phyloP scores from a whole-genome alignment of 495 filamentous ascomycete genomes.

The Tuber borchii region DNA sequence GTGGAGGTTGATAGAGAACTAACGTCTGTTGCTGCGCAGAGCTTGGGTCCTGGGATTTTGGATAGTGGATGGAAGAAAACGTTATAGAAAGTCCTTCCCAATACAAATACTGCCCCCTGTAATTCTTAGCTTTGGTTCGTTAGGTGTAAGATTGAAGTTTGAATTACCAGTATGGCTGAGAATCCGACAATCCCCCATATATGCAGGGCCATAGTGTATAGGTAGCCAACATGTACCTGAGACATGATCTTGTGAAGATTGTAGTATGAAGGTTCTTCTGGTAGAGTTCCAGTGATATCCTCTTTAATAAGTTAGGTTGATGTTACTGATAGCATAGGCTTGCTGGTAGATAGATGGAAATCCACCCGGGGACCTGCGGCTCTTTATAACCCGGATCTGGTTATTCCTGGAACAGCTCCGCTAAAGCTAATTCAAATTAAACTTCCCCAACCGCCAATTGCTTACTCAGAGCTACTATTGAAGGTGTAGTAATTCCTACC shows the following conservation, averaged over 20 bases:
- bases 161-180: neutral
- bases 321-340: neutral
- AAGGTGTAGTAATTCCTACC: neutral
- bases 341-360: neutral
- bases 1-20: neutral
- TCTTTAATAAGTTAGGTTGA: neutral
- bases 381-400: neutral
- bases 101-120: neutral
- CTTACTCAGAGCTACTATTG: neutral
- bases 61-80: constrained; percentile 37
- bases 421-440: neutral
- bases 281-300: neutral
- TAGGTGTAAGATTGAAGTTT: neutral
- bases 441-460: neutral
- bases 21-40: constrained; percentile 40
- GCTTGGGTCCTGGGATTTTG: constrained; percentile 34
- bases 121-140: neutral
- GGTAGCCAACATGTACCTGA: neutral
- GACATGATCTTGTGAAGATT: neutral
- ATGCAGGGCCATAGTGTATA: neutral
- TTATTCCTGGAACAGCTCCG: neutral
- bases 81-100: constrained; percentile 20
- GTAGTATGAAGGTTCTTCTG: neutral
- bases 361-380: neutral
- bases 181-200: neutral